Evolutionary conservation across 768 basidiomycete genomes (phyloP).

Genomic region (Collybia nuda): DNA sequence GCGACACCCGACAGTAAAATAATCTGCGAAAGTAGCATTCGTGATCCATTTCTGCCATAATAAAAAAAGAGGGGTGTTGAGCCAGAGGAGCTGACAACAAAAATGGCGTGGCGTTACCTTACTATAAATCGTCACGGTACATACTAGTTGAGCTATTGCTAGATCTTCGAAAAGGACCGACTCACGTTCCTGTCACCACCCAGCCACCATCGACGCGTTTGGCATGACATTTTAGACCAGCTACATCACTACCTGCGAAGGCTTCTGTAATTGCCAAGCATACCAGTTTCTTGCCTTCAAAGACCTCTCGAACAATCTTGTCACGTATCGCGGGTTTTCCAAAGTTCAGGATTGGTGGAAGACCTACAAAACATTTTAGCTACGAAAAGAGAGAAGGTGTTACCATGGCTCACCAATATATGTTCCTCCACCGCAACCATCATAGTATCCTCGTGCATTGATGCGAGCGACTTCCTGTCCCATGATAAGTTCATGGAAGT

Average conservation of each 20-base stretch:
- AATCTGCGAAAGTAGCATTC: conserved; percentile 37
- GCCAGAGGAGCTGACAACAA: not conserved
- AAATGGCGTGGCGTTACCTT: not conserved
- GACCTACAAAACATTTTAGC: conserved; percentile 28
- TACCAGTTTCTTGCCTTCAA: conserved; percentile 69
- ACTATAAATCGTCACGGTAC: not conserved
- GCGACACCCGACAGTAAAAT: conserved; percentile 59
- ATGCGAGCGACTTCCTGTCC: conserved; percentile 70
- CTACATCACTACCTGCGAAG: conserved; percentile 77
- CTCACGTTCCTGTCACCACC: conserved; percentile 79
- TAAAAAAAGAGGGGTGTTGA: not conserved
- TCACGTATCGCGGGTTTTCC: conserved; percentile 64
- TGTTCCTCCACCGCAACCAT: conserved; percentile 61
- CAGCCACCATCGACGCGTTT: conserved; percentile 70
- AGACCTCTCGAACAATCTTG: conserved; percentile 55
- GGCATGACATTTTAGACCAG: conserved; percentile 71
- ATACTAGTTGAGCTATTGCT: not conserved
- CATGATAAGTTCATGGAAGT: conserved; percentile 81
- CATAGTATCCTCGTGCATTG: conserved; percentile 74
- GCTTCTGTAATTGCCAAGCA: conserved; percentile 87
- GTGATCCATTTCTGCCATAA: conserved; percentile 36
- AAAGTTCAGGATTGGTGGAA: conserved; percentile 81
- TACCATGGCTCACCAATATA: conserved; percentile 22
- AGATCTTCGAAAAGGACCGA: not conserved
- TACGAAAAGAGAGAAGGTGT: not conserved